These are phyloP conservation scores for Pigoraptor vietnamica DNA, from an alignment of 78 protist genomes.

Conservation along the genomic window DNA sequence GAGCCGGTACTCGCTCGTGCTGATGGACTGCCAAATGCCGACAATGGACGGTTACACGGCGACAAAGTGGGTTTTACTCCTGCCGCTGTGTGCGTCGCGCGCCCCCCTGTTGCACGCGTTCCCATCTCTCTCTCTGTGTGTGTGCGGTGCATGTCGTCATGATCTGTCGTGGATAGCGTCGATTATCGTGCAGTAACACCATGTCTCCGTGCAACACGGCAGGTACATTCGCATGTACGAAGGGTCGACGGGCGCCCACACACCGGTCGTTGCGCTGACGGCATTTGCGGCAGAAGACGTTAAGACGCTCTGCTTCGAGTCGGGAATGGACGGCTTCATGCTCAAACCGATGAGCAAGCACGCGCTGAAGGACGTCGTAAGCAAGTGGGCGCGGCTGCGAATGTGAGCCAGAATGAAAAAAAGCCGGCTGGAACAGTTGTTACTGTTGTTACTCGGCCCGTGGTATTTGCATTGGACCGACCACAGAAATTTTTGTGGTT, in stretches of 20 bases:
- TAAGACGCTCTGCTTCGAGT: slow-evolving; percentile 21
- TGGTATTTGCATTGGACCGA: no score
- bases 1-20: slow-evolving; percentile 18
- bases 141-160: not conserved
- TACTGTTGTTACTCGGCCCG: no score
- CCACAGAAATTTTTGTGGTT: no score
- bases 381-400: not conserved
- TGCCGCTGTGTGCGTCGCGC: not conserved
- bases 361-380: not conserved
- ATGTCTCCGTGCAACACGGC: no score
- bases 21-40: slow-evolving; percentile 82
- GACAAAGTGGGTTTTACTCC: slow-evolving; percentile 16
- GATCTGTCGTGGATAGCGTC: no score
- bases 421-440: no score
- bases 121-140: not conserved
- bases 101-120: not conserved
- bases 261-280: slow-evolving; percentile 54
- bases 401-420: no score
- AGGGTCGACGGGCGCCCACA: not conserved
- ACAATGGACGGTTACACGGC: slow-evolving; percentile 62
- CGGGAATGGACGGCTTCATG: slow-evolving; percentile 67
- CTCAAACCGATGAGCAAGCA: slow-evolving; percentile 50
- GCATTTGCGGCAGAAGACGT: slow-evolving; percentile 46
- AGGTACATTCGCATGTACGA: not conserved
- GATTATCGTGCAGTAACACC: no score